Evolutionary conservation across 1,139 yeast species (phyloP).

Genomic region (Lodderomyces jiufengensis): DNA sequence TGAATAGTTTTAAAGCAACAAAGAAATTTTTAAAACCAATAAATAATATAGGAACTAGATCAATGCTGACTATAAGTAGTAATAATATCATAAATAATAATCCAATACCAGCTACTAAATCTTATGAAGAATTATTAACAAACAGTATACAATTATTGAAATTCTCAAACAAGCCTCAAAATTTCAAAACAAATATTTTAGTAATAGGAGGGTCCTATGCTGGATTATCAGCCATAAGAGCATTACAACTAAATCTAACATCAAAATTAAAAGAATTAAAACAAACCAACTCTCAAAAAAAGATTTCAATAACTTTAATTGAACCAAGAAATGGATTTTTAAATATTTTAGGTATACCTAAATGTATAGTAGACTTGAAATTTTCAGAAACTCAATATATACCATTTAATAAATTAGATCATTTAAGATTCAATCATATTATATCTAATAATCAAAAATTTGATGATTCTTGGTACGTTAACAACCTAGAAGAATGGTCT

Average conservation of each 20-base stretch:
- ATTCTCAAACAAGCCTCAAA: conserved; percentile 5
- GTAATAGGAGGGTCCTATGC: conserved; percentile 54
- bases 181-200: conserved; percentile 31
- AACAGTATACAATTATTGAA: conserved; percentile 4
- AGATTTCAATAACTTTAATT: conserved; percentile 37
- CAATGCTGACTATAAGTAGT: too few relatives aligned
- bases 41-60: too few relatives aligned
- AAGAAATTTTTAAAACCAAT: too few relatives aligned
- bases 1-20: too few relatives aligned
- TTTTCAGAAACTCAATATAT: conserved; percentile 46
- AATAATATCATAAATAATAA: too few relatives aligned
- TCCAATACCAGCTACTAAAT: too few relatives aligned
- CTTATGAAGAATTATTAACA: too few relatives aligned
- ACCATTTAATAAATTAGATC: conserved; percentile 28
- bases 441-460: conserved; percentile 19
- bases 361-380: conserved; percentile 42
- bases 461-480: conserved; percentile 8
- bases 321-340: conserved; percentile 54
- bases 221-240: conserved; percentile 43
- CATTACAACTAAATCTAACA: conserved; percentile 29
- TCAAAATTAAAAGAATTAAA: conserved; percentile 9
- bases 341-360: conserved; percentile 50
- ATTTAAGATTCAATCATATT: conserved; percentile 28
- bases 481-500: not conserved
- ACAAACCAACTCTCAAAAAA: not conserved